Conservation (phyloP, 2,329 filamentous ascomycete species). For the Chaetomium sp. region DNA sequence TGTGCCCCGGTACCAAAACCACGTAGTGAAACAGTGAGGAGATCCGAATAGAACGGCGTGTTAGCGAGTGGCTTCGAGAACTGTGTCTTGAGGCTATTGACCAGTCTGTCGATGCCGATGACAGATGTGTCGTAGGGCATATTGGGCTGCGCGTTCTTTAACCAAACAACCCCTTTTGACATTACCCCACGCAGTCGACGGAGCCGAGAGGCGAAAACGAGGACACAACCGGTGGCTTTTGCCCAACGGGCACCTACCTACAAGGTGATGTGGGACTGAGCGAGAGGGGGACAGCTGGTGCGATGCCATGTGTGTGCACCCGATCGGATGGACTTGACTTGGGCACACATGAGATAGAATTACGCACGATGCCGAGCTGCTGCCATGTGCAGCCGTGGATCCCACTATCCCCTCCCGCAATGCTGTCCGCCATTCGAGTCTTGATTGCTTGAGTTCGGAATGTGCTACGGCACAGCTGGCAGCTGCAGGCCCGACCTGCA, state of each 20-base stretch:
- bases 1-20: too few relatives aligned
- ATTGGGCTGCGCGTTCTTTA: too few relatives aligned
- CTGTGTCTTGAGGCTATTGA: too few relatives aligned
- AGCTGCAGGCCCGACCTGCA: not conserved
- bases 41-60: too few relatives aligned
- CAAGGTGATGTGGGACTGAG: not conserved
- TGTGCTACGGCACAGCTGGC: not conserved
- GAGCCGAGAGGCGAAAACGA: too few relatives aligned
- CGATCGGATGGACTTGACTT: not conserved
- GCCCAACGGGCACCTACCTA: not conserved
- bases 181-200: too few relatives aligned
- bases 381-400: not conserved
- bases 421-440: slow-evolving; percentile 7
- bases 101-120: too few relatives aligned
- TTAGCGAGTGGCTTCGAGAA: too few relatives aligned
- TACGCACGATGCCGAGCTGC: not conserved
- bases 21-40: too few relatives aligned
- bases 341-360: not conserved
- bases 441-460: not conserved
- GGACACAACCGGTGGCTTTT: not conserved
- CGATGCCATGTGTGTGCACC: slow-evolving; percentile 1
- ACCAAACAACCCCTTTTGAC: too few relatives aligned
- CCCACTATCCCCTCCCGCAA: not conserved
- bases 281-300: not conserved
- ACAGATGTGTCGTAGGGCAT: too few relatives aligned